A percentile compares a stretch with the other conserved stretches of the same genome.
phyloP scores from a whole-genome alignment of 768 basidiomycete species.

The Lactarius hatsudake region DNA sequence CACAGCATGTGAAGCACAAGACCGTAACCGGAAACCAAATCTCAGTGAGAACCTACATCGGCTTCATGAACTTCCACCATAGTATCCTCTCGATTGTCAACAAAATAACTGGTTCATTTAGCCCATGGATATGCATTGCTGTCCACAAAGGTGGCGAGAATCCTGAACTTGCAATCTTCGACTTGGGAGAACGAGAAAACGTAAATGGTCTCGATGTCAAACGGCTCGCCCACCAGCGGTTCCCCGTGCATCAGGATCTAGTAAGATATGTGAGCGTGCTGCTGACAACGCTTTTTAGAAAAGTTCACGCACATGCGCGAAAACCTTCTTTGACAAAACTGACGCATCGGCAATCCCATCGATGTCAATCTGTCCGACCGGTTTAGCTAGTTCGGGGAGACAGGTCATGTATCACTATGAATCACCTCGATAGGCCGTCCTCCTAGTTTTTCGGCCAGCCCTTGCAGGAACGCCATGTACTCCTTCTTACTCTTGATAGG shows the following conservation, averaged over 20 bases:
- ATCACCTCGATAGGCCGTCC: conserved; percentile 7
- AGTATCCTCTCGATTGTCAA: neutral
- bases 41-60: neutral
- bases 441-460: neutral
- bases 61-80: neutral
- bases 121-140: neutral
- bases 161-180: conserved; percentile 9
- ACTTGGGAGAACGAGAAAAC: neutral
- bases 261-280: neutral
- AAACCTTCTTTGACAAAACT: neutral
- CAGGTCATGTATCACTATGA: neutral
- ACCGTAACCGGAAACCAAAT: no score
- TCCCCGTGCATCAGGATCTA: conserved; percentile 2
- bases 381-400: neutral
- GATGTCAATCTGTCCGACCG: neutral
- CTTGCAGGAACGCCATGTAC: conserved; percentile 6
- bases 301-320: conserved; percentile 5
- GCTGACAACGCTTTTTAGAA: neutral
- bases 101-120: neutral
- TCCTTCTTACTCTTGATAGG: conserved; percentile 8
- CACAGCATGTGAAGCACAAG: no score
- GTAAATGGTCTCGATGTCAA: conserved; percentile 16
- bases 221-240: conserved; percentile 1
- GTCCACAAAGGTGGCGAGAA: conserved; percentile 9
- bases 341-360: conserved; percentile 6